Evolutionary conservation across 306 rosid species (phyloP), one percentile per base, ranked within the genome.

Genomic region (Oemleria cerasiformis): DNA sequence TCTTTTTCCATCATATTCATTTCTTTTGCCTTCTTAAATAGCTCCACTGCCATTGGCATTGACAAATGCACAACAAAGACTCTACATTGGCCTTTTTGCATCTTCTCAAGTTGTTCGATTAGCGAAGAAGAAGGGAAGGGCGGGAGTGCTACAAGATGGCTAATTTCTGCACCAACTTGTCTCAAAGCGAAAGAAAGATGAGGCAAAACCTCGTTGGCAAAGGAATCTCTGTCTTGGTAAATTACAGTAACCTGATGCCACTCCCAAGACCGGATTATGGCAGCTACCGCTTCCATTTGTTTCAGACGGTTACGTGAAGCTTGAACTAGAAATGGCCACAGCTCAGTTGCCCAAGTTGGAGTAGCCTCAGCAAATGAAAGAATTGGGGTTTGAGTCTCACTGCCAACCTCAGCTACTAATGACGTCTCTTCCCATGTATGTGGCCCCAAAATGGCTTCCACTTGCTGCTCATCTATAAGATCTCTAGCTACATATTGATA

Each of bases 341-440:
- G 57, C 74, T 73, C 64, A 30, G 71, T 71, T 61, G 86, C 82
- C 87, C 87, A 80, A 9, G 55, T 66, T 40, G 92, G 87, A 65
- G 81, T 78, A 38, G 73, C 68, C 25, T 78, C 76, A 45, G 87
- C 84, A 19, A 84, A 66, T 2, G 87, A 70, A 15, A 87, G 61
- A 39, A 87, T 12, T 1, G 89, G 84, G 25, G 63, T 74, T 16
- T 41, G 67, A 3, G 54, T 60, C 69, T 73, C 61, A 71, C 53
- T 84, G 47, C 80, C 77, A 62, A 80, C 30, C 50, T 78, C 73
- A 19, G 81, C 86, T n/a, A 84, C 84, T 36, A 76, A 53, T 15
- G 62, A 68, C 19, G 81, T 73, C 50, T 68, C 83, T 74, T 82
- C 87, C 89, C 92, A 87, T 65, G 83, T 71, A n/a, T 69, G 78